These are phyloP conservation scores for Canavalia gladiata DNA, from an alignment of 306 rosid genomes.

Conservation along the genomic window DNA sequence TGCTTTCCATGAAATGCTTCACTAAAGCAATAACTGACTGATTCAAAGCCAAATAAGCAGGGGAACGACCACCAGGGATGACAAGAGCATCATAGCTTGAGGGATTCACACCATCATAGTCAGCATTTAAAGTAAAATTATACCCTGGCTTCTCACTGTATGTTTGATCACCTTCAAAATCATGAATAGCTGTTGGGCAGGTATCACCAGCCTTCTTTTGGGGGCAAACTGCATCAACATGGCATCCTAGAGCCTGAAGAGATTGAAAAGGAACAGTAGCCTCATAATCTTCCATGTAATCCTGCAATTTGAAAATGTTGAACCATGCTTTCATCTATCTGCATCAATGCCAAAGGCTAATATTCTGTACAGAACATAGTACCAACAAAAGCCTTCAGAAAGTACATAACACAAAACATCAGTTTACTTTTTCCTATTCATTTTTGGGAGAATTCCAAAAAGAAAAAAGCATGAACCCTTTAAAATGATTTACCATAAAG, in stretches of 20 bases:
- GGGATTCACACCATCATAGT: slow-evolving; percentile 58
- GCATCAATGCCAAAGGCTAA: neutral
- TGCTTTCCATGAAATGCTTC: slow-evolving; percentile 44
- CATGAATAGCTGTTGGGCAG: slow-evolving; percentile 79
- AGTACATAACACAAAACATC: neutral
- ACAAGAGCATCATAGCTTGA: slow-evolving; percentile 61
- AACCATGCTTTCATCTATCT: neutral
- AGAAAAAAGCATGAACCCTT: no score
- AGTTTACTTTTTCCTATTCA: no score
- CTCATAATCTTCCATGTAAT: slow-evolving; percentile 85
- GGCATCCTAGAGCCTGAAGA: slow-evolving; percentile 78
- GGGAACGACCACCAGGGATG: slow-evolving; percentile 45
- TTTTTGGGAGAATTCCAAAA: no score
- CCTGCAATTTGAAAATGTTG: slow-evolving; percentile 48
- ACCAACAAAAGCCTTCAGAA: neutral
- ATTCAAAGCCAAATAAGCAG: slow-evolving; percentile 45
- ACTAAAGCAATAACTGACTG: slow-evolving; percentile 44
- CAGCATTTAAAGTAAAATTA: slow-evolving; percentile 58
- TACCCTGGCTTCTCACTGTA: slow-evolving; percentile 77
- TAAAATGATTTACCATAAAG: no score
- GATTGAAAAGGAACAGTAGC: slow-evolving; percentile 70
- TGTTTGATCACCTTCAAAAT: slow-evolving; percentile 81
- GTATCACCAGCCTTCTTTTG: slow-evolving; percentile 67
- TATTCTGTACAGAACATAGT: no score
- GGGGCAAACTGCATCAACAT: slow-evolving; percentile 76